These are phyloP conservation scores for Candida anglica DNA, from an alignment of 805 yeast genomes.

Conservation along the genomic window DNA sequence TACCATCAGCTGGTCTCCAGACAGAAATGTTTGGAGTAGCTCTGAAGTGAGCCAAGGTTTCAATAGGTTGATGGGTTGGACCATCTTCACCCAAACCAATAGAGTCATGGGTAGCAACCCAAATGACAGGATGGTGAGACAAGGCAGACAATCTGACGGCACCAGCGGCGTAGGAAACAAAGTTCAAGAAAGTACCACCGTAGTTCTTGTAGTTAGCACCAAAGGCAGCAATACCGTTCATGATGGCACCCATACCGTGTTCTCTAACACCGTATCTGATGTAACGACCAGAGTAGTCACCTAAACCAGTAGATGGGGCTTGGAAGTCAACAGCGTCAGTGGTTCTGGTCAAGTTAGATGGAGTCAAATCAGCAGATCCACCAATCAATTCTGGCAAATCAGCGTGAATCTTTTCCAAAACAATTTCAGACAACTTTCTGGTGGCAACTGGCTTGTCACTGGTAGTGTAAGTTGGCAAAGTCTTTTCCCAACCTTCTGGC, in stretches of 20 bases:
- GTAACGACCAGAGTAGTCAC: constrained; percentile 89
- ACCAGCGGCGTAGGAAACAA: constrained; percentile 79
- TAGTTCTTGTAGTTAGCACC: constrained; percentile 83
- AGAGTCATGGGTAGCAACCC: constrained; percentile 90
- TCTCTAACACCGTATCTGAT: constrained; percentile 98
- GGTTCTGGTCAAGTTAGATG: constrained; percentile 93
- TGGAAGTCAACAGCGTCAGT: constrained; percentile 86
- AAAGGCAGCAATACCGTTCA: constrained; percentile 94
- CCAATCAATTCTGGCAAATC: constrained; percentile 86
- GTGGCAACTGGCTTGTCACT: constrained; percentile 83
- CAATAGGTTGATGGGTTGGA: constrained; percentile 92
- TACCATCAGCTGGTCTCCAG: constrained; percentile 94
- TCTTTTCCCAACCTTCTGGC: constrained; percentile 77
- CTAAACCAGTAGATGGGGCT: constrained; percentile 74
- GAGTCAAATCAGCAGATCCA: constrained; percentile 98
- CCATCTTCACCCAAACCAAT: constrained; percentile 92
- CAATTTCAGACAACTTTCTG: constrained; percentile 88
- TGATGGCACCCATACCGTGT: constrained; percentile 98
- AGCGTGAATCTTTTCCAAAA: constrained; percentile 57
- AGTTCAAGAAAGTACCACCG: constrained; percentile 98
- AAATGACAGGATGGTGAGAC: constrained; percentile 76
- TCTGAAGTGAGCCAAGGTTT: constrained; percentile 82
- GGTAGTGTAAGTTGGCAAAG: constrained; percentile 76
- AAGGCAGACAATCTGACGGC: constrained; percentile 82
- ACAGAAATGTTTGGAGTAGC: constrained; percentile 78